phyloP scores from a whole-genome alignment of 2,329 filamentous ascomycete genomes.

The Lachnellula hyalina region DNA sequence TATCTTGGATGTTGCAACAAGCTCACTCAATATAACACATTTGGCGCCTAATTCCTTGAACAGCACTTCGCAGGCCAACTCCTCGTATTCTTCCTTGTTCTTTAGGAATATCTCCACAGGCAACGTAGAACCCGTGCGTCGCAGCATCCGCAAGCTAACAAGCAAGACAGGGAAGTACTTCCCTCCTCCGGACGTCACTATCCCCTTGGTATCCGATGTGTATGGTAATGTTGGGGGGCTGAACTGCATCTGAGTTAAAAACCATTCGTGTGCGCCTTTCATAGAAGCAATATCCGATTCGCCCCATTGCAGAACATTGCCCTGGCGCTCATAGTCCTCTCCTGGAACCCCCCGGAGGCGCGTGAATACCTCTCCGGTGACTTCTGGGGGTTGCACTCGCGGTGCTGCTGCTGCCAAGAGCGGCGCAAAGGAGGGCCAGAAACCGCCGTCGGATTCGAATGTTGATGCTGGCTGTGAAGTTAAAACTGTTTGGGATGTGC shows the following conservation, averaged over 20 bases:
- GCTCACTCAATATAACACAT: constrained; percentile 38
- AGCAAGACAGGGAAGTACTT: constrained; percentile 34
- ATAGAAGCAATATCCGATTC: neutral
- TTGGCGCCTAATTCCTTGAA: constrained; percentile 35
- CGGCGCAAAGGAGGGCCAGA: constrained; percentile 19
- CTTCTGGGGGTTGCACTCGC: constrained; percentile 9
- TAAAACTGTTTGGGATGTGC: too few relatives aligned
- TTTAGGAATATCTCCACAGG: constrained; percentile 39
- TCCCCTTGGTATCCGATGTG: constrained; percentile 24
- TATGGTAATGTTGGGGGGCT: neutral
- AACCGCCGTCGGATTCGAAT: neutral
- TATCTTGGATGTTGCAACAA: constrained; percentile 31
- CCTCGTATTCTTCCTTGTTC: constrained; percentile 32
- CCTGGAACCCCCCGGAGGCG: too few relatives aligned
- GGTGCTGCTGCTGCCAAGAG: constrained; percentile 14
- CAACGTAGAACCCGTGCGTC: constrained; percentile 34
- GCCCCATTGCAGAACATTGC: neutral
- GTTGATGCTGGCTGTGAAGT: too few relatives aligned
- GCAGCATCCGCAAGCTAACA: constrained; percentile 36
- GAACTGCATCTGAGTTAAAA: neutral
- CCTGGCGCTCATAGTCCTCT: neutral
- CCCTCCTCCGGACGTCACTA: constrained; percentile 38
- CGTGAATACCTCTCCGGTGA: constrained; percentile 7
- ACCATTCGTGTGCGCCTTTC: neutral
- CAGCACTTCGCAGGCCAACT: constrained; percentile 32